Conservation (phyloP, 1,284 basidiomycete genomes). For the Ustilago tritici region DNA sequence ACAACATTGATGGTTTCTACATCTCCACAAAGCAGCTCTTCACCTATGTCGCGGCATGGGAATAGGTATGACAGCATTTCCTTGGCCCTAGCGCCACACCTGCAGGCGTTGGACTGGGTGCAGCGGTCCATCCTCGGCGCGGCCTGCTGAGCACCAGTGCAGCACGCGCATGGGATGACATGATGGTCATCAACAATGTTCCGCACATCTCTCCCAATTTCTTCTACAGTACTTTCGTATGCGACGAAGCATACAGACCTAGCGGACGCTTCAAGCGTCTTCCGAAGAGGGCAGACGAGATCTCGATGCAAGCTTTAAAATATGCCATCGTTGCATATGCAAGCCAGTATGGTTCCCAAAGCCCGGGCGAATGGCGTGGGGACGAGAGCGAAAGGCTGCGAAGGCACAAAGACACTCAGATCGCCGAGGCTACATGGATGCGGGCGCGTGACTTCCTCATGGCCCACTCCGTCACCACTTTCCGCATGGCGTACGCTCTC, state of each 20-base stretch:
- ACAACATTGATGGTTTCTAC: constrained; percentile 41
- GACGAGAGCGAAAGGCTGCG: constrained; percentile 20
- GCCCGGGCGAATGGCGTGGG: constrained; percentile 32
- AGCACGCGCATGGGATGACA: constrained; percentile 35
- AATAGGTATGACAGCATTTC: constrained; percentile 47
- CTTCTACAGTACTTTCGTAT: constrained; percentile 45
- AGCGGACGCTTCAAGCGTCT: constrained; percentile 32
- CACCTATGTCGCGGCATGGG: constrained; percentile 43
- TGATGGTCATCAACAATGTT: constrained; percentile 34
- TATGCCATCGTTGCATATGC: constrained; percentile 49
- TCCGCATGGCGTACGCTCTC: constrained; percentile 47
- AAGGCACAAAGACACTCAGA: constrained; percentile 38
- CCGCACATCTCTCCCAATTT: constrained; percentile 45
- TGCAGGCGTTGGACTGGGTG: constrained; percentile 32
- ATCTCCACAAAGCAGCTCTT: constrained; percentile 46
- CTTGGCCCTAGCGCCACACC: constrained; percentile 35
- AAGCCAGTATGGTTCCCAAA: constrained; percentile 47
- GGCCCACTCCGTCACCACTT: constrained; percentile 39
- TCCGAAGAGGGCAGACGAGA: constrained; percentile 37
- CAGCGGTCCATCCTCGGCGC: constrained; percentile 32
- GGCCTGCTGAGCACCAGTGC: constrained; percentile 28
- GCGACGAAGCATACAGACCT: constrained; percentile 39
- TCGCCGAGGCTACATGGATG: constrained; percentile 45
- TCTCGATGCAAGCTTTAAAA: constrained; percentile 44
- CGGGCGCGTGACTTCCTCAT: constrained; percentile 44